Evolutionary conservation across 208 protist species (phyloP).

Genomic region (Crithidia acanthocephali): DNA sequence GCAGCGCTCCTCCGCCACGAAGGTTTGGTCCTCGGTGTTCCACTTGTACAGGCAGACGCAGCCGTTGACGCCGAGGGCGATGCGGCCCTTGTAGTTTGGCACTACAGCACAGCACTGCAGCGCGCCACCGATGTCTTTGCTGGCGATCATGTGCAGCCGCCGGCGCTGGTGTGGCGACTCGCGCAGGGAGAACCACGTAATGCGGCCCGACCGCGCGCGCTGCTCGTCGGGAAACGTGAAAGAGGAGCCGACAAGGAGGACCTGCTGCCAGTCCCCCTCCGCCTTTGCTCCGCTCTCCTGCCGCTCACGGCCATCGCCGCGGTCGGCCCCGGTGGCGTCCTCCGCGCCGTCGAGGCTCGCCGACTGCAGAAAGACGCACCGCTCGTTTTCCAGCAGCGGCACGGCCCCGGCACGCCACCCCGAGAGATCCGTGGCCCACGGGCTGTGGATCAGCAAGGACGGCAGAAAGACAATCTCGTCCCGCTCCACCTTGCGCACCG

Average conservation of each 20-base stretch:
- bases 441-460: constrained; percentile 25
- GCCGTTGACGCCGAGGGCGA: constrained; percentile 82
- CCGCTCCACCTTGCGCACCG: constrained; percentile 54
- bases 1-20: constrained; percentile 73
- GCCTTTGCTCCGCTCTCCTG: background rate
- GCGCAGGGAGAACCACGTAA: constrained; percentile 51
- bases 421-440: constrained; percentile 28
- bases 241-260: constrained; percentile 73
- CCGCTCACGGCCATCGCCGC: constrained; percentile 15
- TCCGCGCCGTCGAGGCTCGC: constrained; percentile 41
- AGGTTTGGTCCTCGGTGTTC: constrained; percentile 61
- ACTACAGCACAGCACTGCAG: constrained; percentile 82
- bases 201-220: constrained; percentile 56
- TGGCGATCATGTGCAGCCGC: constrained; percentile 26
- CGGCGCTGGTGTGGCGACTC: constrained; percentile 10
- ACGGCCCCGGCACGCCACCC: constrained; percentile 23
- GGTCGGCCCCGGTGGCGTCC: background rate
- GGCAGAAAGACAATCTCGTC: constrained; percentile 70
- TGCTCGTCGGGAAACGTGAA: constrained; percentile 85
- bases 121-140: constrained; percentile 71
- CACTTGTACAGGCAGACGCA: constrained; percentile 73
- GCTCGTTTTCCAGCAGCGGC: constrained; percentile 77
- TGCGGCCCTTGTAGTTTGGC: constrained; percentile 64
- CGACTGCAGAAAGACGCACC: constrained; percentile 78
- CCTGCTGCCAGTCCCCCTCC: constrained; percentile 16